These are phyloP conservation scores for Russula lepida DNA, from an alignment of 768 basidiomycete genomes.

Conservation along the genomic window DNA sequence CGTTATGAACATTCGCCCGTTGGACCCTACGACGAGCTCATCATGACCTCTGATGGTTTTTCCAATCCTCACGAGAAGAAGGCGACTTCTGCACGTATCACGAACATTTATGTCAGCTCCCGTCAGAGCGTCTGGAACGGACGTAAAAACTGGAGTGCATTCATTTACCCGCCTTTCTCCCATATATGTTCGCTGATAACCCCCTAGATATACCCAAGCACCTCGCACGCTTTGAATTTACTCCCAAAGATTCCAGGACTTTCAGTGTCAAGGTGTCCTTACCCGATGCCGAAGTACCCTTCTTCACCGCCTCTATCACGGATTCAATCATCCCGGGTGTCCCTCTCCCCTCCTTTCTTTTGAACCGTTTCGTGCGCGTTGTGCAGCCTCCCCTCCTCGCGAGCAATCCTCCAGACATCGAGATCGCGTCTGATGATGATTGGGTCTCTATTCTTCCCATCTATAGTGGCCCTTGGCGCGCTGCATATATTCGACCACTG, in stretches of 20 bases:
- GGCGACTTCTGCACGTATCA: background rate
- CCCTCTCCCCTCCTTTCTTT: background rate
- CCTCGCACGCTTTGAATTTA: conserved; percentile 12
- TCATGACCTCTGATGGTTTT: background rate
- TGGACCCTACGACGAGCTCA: conserved; percentile 20
- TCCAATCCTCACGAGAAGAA: background rate
- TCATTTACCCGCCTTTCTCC: too few relatives aligned
- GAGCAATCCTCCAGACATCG: background rate
- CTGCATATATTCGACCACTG: conserved; percentile 6
- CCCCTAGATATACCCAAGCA: conserved; percentile 12
- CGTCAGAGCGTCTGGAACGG: conserved; percentile 11
- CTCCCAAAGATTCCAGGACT: background rate
- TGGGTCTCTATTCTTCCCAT: background rate
- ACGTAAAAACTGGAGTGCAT: conserved; percentile 16
- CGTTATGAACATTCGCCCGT: conserved; percentile 13
- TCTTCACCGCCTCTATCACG: conserved; percentile 16
- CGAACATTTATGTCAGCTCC: conserved; percentile 15
- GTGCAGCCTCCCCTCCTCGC: conserved; percentile 11
- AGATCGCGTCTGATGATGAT: background rate
- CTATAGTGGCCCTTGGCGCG: conserved; percentile 5
- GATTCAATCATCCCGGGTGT: conserved; percentile 8
- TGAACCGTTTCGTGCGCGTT: background rate
- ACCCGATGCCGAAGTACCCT: conserved; percentile 7
- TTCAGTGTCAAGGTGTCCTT: background rate
- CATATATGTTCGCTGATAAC: background rate